Conservation (phyloP, 2,329 filamentous ascomycete species). For the Aaosphaeria arxii region DNA sequence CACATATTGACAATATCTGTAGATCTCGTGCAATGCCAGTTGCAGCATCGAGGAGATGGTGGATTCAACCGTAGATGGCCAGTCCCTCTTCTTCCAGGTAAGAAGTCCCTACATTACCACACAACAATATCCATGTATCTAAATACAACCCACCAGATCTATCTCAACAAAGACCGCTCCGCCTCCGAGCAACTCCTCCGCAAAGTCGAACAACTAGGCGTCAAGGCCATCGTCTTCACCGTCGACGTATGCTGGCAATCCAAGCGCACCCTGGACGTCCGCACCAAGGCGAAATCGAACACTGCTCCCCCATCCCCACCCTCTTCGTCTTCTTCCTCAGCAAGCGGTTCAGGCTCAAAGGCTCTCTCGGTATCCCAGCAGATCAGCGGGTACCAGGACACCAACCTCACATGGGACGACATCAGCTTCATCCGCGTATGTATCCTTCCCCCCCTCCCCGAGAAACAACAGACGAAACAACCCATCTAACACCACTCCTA, state of each 20-base stretch:
- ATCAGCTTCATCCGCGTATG: background rate
- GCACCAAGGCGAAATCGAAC: slow-evolving; percentile 12
- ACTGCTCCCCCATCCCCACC: background rate
- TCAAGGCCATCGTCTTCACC: slow-evolving; percentile 40
- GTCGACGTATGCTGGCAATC: slow-evolving; percentile 39
- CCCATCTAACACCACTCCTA: background rate
- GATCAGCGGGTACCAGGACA: background rate
- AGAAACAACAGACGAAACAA: too few relatives aligned
- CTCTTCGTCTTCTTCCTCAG: background rate
- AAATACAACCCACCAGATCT: slow-evolving; percentile 21
- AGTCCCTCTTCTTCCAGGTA: background rate
- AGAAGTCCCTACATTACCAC: background rate
- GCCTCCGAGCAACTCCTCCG: slow-evolving; percentile 30
- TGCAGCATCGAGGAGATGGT: slow-evolving; percentile 32
- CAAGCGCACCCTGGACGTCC: slow-evolving; percentile 33
- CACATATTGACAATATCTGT: slow-evolving; percentile 16
- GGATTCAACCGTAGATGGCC: slow-evolving; percentile 4
- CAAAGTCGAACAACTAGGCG: slow-evolving; percentile 29
- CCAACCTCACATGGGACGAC: background rate
- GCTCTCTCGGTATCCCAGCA: background rate
- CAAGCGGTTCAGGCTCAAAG: background rate
- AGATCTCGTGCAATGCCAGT: slow-evolving; percentile 29
- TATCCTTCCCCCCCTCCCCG: too few relatives aligned
- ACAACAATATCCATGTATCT: slow-evolving; percentile 18
- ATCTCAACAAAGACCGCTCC: slow-evolving; percentile 18